Evolutionary conservation across 352 stramenopile species (phyloP), one percentile per base, ranked within the genome.

Genomic region (Paralagenidium karlingii): DNA sequence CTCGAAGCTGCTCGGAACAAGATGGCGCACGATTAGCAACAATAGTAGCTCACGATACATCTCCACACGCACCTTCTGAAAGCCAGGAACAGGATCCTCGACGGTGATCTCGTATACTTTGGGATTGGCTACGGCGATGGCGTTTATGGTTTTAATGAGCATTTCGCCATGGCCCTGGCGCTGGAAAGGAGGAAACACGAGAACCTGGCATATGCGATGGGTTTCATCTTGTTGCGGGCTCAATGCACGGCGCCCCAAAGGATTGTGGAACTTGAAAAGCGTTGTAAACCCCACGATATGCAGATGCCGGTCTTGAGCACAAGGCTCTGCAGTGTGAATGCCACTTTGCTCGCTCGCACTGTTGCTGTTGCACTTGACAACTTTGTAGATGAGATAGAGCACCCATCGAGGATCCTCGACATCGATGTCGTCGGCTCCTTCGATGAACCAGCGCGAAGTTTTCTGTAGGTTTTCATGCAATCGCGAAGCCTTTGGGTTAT

Each of bases 51-150:
- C 16, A 33, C 13, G 28, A 16, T 13, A 33, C 13, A 33, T n/a
- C n/a, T n/a, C n/a, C n/a, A n/a, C 7, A 36, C 49, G 24, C 51
- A 83, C 70, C 38, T 49, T 66, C 19, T 69, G 54, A 40, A 92
- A 92, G 5, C 68, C 78, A 10, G 78, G 70, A 8, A 87, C 73
- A 0, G 78, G 78, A 45, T 92, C 78, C 42, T 92, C 78, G 33
- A 92, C 75, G 0, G 78, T 92, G 13, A 92, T 54, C 46, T 92
- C 75, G 48, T 88, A 84, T 7, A 92, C 60, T 65, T 54, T 89
- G 68, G 24, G 69, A 73, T 26, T 92, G 78, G 5, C 74, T 68
- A 82, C 42, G 2, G 21, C 27, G 47, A 24, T 5, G 34, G 22
- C 13, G 40, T 46, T 16, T n/a, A 4, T 2, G 15, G 16, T 19